phyloP scores from a whole-genome alignment of 2,329 filamentous ascomycete species.

The Cladosporium sp. region DNA sequence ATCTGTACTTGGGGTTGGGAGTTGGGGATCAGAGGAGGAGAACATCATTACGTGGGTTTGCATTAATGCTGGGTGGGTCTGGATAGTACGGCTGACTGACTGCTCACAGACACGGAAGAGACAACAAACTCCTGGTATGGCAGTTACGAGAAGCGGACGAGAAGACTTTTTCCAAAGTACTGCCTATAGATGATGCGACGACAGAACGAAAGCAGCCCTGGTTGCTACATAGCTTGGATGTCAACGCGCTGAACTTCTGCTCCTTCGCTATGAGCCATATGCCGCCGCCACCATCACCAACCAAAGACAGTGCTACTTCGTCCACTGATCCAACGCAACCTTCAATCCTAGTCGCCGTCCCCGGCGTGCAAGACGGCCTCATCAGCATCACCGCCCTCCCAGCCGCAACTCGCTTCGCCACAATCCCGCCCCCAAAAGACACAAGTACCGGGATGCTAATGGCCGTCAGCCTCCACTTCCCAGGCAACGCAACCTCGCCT shows the following conservation, averaged over 20 bases:
- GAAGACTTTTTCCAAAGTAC: constrained; percentile 61
- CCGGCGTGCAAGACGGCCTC: constrained; percentile 54
- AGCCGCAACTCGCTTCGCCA: constrained; percentile 67
- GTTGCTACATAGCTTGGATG: constrained; percentile 79
- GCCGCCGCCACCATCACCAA: background rate
- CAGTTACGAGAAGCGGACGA: constrained; percentile 66
- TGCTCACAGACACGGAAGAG: constrained; percentile 74
- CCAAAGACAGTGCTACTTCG: background rate
- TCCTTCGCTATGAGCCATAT: constrained; percentile 66
- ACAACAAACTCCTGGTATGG: constrained; percentile 86
- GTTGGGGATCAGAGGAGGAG: constrained; percentile 68
- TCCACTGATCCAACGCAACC: constrained; percentile 42
- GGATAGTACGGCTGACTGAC: constrained; percentile 13
- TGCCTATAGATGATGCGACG: constrained; percentile 68
- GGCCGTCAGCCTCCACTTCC: constrained; percentile 63
- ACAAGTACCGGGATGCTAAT: constrained; percentile 79
- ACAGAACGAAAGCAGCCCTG: constrained; percentile 66
- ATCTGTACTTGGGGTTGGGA: constrained; percentile 72
- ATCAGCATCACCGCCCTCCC: constrained; percentile 86
- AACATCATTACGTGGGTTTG: constrained; percentile 77
- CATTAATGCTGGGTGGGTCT: too few species aligned
- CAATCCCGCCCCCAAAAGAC: constrained; percentile 53
- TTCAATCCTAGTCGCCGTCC: constrained; percentile 75
- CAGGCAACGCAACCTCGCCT: constrained; percentile 45
- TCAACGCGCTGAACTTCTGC: constrained; percentile 96